Base-by-base conservation (phyloP, 2,329 filamentous ascomycete genomes). In the Stachybotrys elegans region DNA sequence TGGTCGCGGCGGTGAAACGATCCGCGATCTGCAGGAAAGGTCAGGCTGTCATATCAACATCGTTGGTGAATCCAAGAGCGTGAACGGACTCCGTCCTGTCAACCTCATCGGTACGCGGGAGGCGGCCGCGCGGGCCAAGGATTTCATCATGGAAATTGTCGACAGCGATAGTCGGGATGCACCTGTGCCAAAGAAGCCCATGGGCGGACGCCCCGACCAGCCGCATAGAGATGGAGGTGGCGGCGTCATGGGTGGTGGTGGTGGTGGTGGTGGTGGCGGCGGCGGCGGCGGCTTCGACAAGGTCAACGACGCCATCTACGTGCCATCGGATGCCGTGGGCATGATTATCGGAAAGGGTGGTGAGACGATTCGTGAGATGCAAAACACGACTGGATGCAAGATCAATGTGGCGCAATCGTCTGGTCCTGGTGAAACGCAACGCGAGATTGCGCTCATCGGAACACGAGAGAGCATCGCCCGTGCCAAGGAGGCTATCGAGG, bases 261-360 rank as follows among this genome's bases (percentile, higher is more conserved):
- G 57, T 32, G 62, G 61, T 22, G 63, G 62, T 8, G 60, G 60
- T 21, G 61, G 58, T 42, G 66, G 65, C 47, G 67, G 65, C 23
- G 63, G 63, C 27, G 61, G 58, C 47, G 70, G 70, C 17, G 69
- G 66, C 4, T 61, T 62, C 20, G 84, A 87, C 53, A 92, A 91
- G 70, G 77, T 86, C 56, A 90, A 84, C 57, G 88, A 95, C 58
- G 83, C 81, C 32, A 88, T 95, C 50, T 83, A 81, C 53, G 89
- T 95, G 9, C 90, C 90, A 12, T 92, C 89, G 19, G 90, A 95
- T 61, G 86, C 90, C 6, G 90, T 95, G 43, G 90, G 90, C 48
- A 95, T 95, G 90, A 95, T 95, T 52, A 95, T 95, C 48, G 90
- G 91, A 51, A 95, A 95, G 72, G 87, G 88, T 45, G 90, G 90